Evolutionary conservation across 352 stramenopile species (phyloP), one percentile per base, ranked within the genome.

Genomic region (Phytophthora boehmeriae): DNA sequence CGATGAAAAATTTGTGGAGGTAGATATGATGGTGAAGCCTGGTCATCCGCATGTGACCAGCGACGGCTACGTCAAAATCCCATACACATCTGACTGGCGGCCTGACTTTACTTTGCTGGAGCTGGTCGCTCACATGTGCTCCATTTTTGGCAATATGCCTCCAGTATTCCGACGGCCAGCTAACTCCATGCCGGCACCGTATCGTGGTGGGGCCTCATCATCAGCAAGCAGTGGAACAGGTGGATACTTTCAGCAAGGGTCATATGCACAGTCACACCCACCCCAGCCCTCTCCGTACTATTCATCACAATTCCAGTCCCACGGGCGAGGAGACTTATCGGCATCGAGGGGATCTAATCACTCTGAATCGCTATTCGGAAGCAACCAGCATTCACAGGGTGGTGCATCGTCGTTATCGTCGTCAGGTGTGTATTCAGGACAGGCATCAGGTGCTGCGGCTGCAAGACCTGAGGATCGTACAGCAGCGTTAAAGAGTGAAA

Each of bases 131-230:
- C 87, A 93, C 59, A 90, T 95, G 74, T 95, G 88, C 73, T 95
- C 85, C n/a, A 93, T 96, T 39, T 96, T 96, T 53, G 86, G 88
- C 35, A 92, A 88, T 52, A 92, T 92, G 59, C 88, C 88, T 9
- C 88, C 86, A 8, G 88, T 96, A 2, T 96, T 93, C 49, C 80
- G 83, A 38, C 82, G 88, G 16, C 86, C 86, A 8, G 68, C 76
- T 2, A 75, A 85, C 43, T 60, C 71, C 10, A 64, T 60, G 22
- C 65, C 73, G 22, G 56, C 77, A 14, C 47, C 57, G 8, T 83
- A 81, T 39, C 64, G 60, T 22, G n/a, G 38, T 16, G 63, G 51
- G 2, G 80, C 61, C 20, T 28, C 48, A 41, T 53, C 55, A 5
- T 51, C 55, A 27, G 51, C 39, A 10, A 35, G 62, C 22, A 75